Base-by-base conservation (phyloP, 129 eudicot species). In the Escallonia rubra region DNA sequence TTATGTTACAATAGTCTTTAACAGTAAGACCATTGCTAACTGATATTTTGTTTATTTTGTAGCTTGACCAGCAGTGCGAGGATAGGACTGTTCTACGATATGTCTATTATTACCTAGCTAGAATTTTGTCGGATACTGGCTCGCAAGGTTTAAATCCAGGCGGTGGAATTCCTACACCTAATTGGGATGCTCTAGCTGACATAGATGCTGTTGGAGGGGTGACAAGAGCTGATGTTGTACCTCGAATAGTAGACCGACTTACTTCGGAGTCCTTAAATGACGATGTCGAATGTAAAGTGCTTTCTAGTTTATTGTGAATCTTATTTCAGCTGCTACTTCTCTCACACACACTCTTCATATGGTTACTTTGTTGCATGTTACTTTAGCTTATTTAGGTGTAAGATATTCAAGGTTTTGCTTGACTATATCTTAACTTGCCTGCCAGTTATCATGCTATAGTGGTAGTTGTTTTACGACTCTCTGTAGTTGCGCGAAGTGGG, bases 111-210 rank as follows among this genome's bases (percentile, higher is more conserved):
- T 93, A 93, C 81, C 68, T 93, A 76, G 98, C 98, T 68, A 86
- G 98, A 73, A 93, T 93, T 55, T 82, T 93, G 41, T 86, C 96
- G 59, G 98, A 93, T 76, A 80, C 95, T 67, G 98, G 98, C 80
- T 86, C 98, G 41, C 98, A 92, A 80, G 98, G 96, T 83, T 65
- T 89, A 72, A 86, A 86, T 65, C 80, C 96, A 3, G 98, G 98
- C 67, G 98, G 98, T 67, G 98, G 98, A 63, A 93, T 93, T 73
- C 98, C 98, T 71, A 93, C 98, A 13, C 98, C 98, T 59, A 93
- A 93, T 79, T 93, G 98, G 98, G 98, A 93, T 79, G 98, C 98
- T 68, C 80, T 89, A 80, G 98, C 98, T 63, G 98, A 86, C 77
- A 89, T 93, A 63, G 98, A 86, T 82, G 96, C 96, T 71, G 88